Evolutionary conservation across 352 stramenopile genomes (phyloP).

Genomic region (Elongisporangium anandrum): DNA sequence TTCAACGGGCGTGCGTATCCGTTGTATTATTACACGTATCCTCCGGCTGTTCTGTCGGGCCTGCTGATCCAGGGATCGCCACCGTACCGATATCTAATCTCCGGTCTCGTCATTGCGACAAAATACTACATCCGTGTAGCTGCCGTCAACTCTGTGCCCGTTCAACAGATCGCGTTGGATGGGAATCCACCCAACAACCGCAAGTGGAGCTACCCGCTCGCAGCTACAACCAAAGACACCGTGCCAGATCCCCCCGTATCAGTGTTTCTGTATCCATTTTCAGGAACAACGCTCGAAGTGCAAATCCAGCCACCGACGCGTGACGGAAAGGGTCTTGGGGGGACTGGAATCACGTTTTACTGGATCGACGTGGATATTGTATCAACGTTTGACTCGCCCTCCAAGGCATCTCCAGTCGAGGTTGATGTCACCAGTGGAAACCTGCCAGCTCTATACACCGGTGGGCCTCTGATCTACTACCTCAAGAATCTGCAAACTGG

Average conservation of each 20-base stretch:
- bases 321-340: slow-evolving; percentile 51
- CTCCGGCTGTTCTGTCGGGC: slow-evolving; percentile 44
- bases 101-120: slow-evolving; percentile 47
- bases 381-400: slow-evolving; percentile 63
- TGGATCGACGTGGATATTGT: slow-evolving; percentile 70
- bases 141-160: slow-evolving; percentile 86
- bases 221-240: slow-evolving; percentile 75
- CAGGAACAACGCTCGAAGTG: slow-evolving; percentile 57
- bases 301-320: slow-evolving; percentile 66
- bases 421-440: slow-evolving; percentile 14
- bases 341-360: slow-evolving; percentile 41
- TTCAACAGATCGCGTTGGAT: slow-evolving; percentile 79
- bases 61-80: slow-evolving; percentile 64
- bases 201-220: slow-evolving; percentile 85
- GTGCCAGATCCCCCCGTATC: slow-evolving; percentile 66
- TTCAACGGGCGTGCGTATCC: slow-evolving; percentile 46
- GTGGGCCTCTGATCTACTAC: slow-evolving; percentile 65
- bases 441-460: slow-evolving; percentile 52
- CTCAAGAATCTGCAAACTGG: slow-evolving; percentile 65
- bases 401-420: slow-evolving; percentile 40
- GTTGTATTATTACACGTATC: slow-evolving; percentile 60
- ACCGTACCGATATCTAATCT: slow-evolving; percentile 80
- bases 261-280: slow-evolving; percentile 57
- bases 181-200: slow-evolving; percentile 86
- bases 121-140: slow-evolving; percentile 92